Evolutionary conservation across 306 rosid species (phyloP).

Genomic region (Notholithocarpus densiflorus): DNA sequence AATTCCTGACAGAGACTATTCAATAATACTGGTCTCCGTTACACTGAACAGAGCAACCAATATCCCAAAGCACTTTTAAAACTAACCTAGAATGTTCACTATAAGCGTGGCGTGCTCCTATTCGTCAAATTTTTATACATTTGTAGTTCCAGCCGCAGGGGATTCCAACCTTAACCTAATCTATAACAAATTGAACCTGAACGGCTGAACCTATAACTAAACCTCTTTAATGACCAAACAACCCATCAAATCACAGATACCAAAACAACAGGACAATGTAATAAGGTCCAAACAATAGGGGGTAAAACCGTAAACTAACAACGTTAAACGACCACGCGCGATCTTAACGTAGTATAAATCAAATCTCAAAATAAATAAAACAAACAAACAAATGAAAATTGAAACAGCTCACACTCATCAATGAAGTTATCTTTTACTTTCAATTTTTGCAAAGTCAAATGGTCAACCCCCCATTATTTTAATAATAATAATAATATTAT

Average conservation of each 20-base stretch:
- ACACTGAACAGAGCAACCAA: no score
- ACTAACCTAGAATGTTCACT: no score
- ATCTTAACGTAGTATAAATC: neutral
- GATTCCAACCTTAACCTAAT: neutral
- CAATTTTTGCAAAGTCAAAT: slow-evolving; percentile 9
- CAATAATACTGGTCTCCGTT: no score
- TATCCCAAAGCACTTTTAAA: no score
- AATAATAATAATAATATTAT: neutral
- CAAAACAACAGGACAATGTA: neutral
- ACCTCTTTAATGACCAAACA: neutral
- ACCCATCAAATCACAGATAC: neutral
- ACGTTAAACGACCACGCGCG: neutral
- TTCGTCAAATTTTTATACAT: no score
- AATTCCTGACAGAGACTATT: no score
- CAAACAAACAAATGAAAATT: neutral
- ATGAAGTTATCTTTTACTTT: neutral
- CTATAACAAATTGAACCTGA: neutral
- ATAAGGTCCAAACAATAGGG: neutral
- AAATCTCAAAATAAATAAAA: neutral
- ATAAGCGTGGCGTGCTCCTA: no score
- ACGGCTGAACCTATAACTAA: neutral
- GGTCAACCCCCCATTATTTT: neutral
- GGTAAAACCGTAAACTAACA: neutral
- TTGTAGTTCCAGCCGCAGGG: neutral
- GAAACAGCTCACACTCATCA: neutral